These are phyloP conservation scores for Colletotrichum phormii DNA, from an alignment of 2,329 filamentous ascomycete genomes.

Conservation along the genomic window DNA sequence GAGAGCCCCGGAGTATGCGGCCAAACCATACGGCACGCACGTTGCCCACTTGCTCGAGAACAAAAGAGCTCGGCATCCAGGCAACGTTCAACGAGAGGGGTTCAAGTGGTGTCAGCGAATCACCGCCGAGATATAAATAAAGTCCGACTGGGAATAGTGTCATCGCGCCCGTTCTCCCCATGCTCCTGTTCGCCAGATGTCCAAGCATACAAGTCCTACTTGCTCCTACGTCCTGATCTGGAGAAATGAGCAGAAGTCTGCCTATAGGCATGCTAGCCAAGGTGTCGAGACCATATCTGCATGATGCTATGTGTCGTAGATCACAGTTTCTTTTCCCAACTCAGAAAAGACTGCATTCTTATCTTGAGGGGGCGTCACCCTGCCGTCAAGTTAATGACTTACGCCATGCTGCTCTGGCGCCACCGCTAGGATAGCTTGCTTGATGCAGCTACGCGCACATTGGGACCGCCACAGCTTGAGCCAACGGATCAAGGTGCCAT, in stretches of 20 bases:
- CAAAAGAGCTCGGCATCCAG: not conserved
- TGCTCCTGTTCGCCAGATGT: not conserved
- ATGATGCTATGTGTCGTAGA: conserved; percentile 4
- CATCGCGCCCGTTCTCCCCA: not conserved
- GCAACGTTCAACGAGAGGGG: not conserved
- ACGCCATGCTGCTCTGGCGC: not conserved
- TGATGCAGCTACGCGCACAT: not conserved
- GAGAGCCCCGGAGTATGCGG: not conserved
- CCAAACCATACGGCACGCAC: not conserved
- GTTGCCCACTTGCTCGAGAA: not conserved
- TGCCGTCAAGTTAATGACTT: not conserved
- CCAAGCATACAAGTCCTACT: not conserved
- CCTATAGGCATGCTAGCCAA: conserved; percentile 8
- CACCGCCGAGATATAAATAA: not conserved
- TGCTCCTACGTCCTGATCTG: not conserved
- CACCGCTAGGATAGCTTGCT: not conserved
- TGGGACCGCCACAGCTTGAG: not conserved
- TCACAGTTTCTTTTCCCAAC: conserved; percentile 8
- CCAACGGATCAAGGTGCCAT: conserved; percentile 5
- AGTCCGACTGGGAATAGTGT: not conserved
- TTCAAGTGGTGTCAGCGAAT: not conserved
- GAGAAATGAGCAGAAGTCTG: not conserved
- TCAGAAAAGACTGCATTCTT: conserved; percentile 14
- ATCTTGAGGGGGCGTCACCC: not conserved
- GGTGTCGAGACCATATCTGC: not conserved